These are phyloP conservation scores for Isatis lusitanica DNA, from an alignment of 441 rosid genomes.

Conservation along the genomic window DNA sequence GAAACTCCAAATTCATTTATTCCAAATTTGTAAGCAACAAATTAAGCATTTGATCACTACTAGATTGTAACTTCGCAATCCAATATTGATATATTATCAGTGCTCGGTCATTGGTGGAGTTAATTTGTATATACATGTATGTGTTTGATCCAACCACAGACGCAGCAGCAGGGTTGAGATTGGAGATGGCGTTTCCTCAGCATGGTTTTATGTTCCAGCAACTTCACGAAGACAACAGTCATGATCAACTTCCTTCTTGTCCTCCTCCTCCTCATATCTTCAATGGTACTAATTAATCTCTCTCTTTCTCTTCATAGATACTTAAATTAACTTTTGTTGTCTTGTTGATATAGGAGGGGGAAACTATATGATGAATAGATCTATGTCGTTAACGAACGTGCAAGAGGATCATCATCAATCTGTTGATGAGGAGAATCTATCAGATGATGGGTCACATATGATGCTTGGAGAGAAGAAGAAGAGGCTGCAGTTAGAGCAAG, in stretches of 20 bases:
- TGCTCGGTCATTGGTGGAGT: neutral
- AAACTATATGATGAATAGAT: conserved; percentile 76
- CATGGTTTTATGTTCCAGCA: conserved; percentile 71
- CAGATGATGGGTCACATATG: conserved; percentile 83
- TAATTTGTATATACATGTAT: conserved; percentile 20
- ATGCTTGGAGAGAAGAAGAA: conserved; percentile 87
- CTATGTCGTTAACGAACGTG: conserved; percentile 72
- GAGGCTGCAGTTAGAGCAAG: conserved; percentile 88
- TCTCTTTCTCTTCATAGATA: neutral
- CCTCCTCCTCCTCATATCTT: conserved; percentile 59
- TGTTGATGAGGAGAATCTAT: conserved; percentile 76
- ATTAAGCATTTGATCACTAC: conserved; percentile 18
- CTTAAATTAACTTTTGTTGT: neutral
- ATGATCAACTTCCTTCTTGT: conserved; percentile 63
- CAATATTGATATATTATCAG: neutral
- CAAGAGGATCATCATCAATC: conserved; percentile 44
- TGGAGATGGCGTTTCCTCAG: conserved; percentile 75
- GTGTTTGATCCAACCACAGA: conserved; percentile 29
- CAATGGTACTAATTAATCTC: conserved; percentile 43
- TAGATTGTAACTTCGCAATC: neutral
- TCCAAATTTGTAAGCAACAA: neutral
- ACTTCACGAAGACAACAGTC: conserved; percentile 46
- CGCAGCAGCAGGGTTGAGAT: conserved; percentile 19
- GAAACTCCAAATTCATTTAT: conserved; percentile 26
- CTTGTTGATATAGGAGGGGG: conserved; percentile 44